phyloP scores from a whole-genome alignment of 768 basidiomycete genomes.

The Crucibulum laeve region DNA sequence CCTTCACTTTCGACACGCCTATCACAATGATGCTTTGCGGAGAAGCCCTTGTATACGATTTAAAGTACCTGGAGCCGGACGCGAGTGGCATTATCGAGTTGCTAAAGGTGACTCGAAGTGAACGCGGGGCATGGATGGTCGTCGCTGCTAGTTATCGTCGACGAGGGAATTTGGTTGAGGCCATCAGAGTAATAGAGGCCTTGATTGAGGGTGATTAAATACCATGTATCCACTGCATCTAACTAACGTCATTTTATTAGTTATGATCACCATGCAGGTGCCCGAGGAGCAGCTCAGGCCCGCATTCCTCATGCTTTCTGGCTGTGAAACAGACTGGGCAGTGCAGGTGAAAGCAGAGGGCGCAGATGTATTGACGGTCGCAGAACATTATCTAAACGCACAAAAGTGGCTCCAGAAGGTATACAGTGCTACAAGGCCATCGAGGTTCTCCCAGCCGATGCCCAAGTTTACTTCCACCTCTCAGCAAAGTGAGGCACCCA shows the following conservation, averaged over 20 bases:
- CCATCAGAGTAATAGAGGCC: slow-evolving; percentile 35
- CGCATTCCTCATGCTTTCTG: slow-evolving; percentile 47
- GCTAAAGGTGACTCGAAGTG: slow-evolving; percentile 38
- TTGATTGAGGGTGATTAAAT: slow-evolving; percentile 42
- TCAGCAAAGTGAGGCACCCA: no score
- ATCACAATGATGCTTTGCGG: slow-evolving; percentile 33
- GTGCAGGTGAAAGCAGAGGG: slow-evolving; percentile 20
- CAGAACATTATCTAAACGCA: slow-evolving; percentile 34
- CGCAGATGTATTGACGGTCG: slow-evolving; percentile 18
- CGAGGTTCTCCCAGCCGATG: not conserved
- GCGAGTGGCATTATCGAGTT: slow-evolving; percentile 40
- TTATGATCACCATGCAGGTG: slow-evolving; percentile 31
- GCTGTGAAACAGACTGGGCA: slow-evolving; percentile 48
- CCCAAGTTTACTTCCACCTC: no score
- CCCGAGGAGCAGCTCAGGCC: slow-evolving; percentile 38
- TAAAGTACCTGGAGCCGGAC: slow-evolving; percentile 37
- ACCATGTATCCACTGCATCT: no score
- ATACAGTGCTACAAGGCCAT: slow-evolving; percentile 25
- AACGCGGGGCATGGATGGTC: slow-evolving; percentile 52
- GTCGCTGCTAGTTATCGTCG: slow-evolving; percentile 51
- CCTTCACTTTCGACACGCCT: slow-evolving; percentile 16
- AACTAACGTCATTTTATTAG: slow-evolving; percentile 20
- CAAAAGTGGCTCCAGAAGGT: slow-evolving; percentile 44
- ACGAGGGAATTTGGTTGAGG: slow-evolving; percentile 37
- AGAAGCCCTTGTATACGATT: slow-evolving; percentile 36